Evolutionary conservation across 2,329 filamentous ascomycete genomes (phyloP), one percentile per base, ranked within the genome.

Genomic region (Chrysoporthe deuterocubensis): DNA sequence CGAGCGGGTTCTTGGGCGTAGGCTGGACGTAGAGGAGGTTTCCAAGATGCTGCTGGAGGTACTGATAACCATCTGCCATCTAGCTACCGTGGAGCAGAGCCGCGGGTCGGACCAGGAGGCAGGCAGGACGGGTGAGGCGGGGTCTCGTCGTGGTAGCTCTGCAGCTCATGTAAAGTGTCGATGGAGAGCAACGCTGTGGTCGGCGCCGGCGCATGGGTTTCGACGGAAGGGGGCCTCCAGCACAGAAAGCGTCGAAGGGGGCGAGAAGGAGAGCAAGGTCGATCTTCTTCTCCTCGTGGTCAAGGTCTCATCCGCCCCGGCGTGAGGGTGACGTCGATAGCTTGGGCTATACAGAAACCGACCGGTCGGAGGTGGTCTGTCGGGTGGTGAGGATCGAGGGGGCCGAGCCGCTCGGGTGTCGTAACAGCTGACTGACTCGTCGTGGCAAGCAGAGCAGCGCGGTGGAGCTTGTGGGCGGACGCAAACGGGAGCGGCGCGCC

Each of bases 51-150:
- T 86, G 85, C 82, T 86, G 83, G 80, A 83, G 80, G 82, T 88
- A 89, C 80, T 83, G 84, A 81, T 86, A 87, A 86, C 85, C 87
- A 88, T 91, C 87, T 82, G 89, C 88, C 87, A 90, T 89, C 84
- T 87, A 89, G 85, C 74, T 78, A 73, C 73, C 73, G 74, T 75
- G 71, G 78, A 79, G 63, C 68, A 69, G 67, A 64, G 60, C 48
- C 62, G 54, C 54, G 58, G 52, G 57, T 43, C 52, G 61, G 63
- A 21, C 37, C 52, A 60, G 59, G 32, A 60, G 59, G 32, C 54
- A 54, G 61, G 40, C 21, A 58, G 4, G 46, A 43, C 50, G 43
- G 57, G 34, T 14, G 40, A 26, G 66, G 64, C 58, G 65, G 66
- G 26, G 68, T 64, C 62, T 67, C 71, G 65, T 69, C 68, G 66